Conservation (phyloP, 2,329 filamentous ascomycete species). For the Phialocephala subalpina region DNA sequence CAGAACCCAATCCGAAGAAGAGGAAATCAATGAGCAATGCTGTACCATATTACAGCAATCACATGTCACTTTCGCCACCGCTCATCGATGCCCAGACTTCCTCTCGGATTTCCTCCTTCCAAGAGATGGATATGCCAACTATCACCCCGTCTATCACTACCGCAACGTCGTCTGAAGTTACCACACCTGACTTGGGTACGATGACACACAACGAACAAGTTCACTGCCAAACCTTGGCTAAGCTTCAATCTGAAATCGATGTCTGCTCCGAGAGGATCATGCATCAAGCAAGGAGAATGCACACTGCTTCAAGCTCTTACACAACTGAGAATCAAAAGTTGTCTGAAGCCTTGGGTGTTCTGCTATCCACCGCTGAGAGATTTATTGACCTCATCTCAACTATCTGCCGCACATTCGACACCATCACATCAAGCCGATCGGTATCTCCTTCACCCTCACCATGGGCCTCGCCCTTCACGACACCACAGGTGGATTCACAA, state of each 20-base stretch:
- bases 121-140: slow-evolving; percentile 24
- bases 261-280: slow-evolving; percentile 22
- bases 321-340: slow-evolving; percentile 22
- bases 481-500: slow-evolving; percentile 15
- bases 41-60: slow-evolving; percentile 9
- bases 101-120: slow-evolving; percentile 23
- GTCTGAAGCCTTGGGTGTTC: slow-evolving; percentile 21
- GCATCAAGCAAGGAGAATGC: slow-evolving; percentile 24
- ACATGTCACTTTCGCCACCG: slow-evolving; percentile 17
- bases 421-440: slow-evolving; percentile 14
- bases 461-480: slow-evolving; percentile 15
- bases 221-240: slow-evolving; percentile 21
- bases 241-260: slow-evolving; percentile 25
- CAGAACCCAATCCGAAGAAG: slow-evolving; percentile 25
- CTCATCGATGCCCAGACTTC: slow-evolving; percentile 13
- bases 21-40: slow-evolving; percentile 17
- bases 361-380: slow-evolving; percentile 22
- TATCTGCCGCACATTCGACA: slow-evolving; percentile 23
- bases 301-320: slow-evolving; percentile 16
- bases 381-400: slow-evolving; percentile 24
- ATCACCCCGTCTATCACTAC: slow-evolving; percentile 18
- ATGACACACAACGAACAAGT: slow-evolving; percentile 12
- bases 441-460: slow-evolving; percentile 15
- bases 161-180: slow-evolving; percentile 10
- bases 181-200: slow-evolving; percentile 12